Percentiles rank a stretch among this genome's conserved stretches.
phyloP scores from a whole-genome alignment of 73 alveolate species.

The Blepharisma japonicum region DNA sequence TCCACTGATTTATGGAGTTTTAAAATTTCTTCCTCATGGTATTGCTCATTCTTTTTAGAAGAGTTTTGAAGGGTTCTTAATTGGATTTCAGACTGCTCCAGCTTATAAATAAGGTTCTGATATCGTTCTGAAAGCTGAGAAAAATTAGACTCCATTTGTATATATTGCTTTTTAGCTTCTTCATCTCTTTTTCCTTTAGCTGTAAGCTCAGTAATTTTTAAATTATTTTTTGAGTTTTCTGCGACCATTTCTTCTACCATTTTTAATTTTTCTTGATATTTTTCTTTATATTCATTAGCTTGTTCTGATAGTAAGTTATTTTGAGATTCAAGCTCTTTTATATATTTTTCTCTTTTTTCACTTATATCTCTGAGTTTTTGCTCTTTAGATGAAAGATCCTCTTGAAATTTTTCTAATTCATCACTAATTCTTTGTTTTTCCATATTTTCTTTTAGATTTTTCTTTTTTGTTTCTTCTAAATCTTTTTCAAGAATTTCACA shows the following conservation, averaged over 20 bases:
- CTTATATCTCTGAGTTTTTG: neutral
- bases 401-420: conserved; percentile 8
- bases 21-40: conserved; percentile 4
- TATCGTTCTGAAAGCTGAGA: neutral
- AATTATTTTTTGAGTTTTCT: neutral
- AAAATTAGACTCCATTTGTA: neutral
- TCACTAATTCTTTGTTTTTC: conserved; percentile 4
- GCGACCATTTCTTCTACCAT: neutral
- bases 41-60: neutral
- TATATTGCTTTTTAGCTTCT: neutral
- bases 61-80: conserved; percentile 15
- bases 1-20: neutral
- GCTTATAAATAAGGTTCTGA: conserved; percentile 2
- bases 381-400: neutral
- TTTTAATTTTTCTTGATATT: neutral
- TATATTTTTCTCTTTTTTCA: conserved; percentile 16
- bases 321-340: conserved; percentile 28
- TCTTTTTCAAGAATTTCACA: conserved; percentile 11
- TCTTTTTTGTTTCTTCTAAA: neutral
- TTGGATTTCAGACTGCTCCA: conserved; percentile 27
- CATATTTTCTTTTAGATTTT: neutral
- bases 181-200: conserved; percentile 18
- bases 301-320: neutral
- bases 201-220: neutral
- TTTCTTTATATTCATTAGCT: neutral